Evolutionary conservation across 768 basidiomycete species (phyloP), one percentile per base, ranked within the genome.

Genomic region (Strobilomyces confusus): DNA sequence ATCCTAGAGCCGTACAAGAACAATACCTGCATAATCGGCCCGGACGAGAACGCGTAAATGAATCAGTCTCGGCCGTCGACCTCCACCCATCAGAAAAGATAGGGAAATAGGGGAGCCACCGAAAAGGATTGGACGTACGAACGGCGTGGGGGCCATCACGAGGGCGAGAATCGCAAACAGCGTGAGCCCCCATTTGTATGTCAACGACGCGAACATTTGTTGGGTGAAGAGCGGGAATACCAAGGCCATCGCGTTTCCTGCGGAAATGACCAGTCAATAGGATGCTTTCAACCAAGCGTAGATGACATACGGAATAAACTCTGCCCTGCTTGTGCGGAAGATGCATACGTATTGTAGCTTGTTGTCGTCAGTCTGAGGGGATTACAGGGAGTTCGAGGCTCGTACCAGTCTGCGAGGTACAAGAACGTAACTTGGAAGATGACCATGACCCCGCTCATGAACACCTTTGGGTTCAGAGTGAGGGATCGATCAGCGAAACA

Each of bases 291-390:
- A 34, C 3, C 15, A 15, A 17, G 13, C 17, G 15, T n/a, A 9
- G 1, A 25, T 23, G 26, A 67, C 73, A 41, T 61, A 72, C 81
- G 75, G 49, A 68, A 69, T 30, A 82, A 67, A 34, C 73, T 77
- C 57, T 80, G 79, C 0, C 75, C 81, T 0, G 81, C 82, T 46
- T 81, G 69, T 0, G 80, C 82, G 11, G 77, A 79, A 7, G 79
- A 81, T 1, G 82, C 77, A 56, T 79, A 82, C 7, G 70, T 63
- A 8, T 72, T 71, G 53, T 75, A 74, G 55, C 76, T 77, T 44
- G 19, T 42, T 25, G 26, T 32, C 3, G 25, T 54, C 44, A 22
- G 19, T 51, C 12, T 23, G 38, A 23, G n/a, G 30, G 15, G 52
- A 20, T 20, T 17, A 34, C 19, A 46, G 2, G n/a, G 7, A 12